Base-by-base conservation (phyloP, 139 green algal genomes). In the Nannochloris sp. region DNA sequence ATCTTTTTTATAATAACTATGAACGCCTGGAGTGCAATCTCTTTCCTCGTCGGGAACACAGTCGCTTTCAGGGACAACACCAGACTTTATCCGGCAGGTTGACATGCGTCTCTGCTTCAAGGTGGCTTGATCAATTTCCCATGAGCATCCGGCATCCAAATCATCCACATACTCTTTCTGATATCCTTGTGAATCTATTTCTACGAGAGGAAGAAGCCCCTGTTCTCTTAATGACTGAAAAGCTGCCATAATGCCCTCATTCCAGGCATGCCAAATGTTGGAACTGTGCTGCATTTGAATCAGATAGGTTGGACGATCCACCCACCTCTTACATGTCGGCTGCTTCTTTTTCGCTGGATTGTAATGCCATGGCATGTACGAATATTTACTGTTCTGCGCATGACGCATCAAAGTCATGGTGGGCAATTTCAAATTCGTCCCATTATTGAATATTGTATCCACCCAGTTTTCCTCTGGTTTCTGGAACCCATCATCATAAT, bases 211-310 rank as follows among this genome's bases (percentile, higher is more conserved):
- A 63, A 78, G 71, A 24, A 58, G 19, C 7, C 71, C 71, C 29
- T 69, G 60, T 44, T 78, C n/a, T n/a, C n/a, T n/a, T n/a, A n/a
- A n/a, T n/a, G n/a, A n/a, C n/a, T n/a, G 65, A 59, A 78, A 78
- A 1, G 51, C 58, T 10, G 57, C 59, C 65, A 73, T 69, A 1
- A 78, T 51, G 23, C 64, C 71, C 50, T 78, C 71, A n/a, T 69
- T 74, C 54, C 49, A 72, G 8, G 43, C 66, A 61, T 78, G 71
- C 71, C 71, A 78, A 48, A 69, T 64, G 55, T 78, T 78, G 51
- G 58, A 73, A 36, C 58, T 68, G 4, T 66, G 36, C 27, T 54
- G 65, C 24, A 69, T 58, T 53, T 73, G 61, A 51, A 78, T 21
- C 8, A 78, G 44, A 53, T 70, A 78, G 4, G 60, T 50, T 9